Conservation (phyloP, 2,329 filamentous ascomycete species). For the Parascedosporium putredinis region DNA sequence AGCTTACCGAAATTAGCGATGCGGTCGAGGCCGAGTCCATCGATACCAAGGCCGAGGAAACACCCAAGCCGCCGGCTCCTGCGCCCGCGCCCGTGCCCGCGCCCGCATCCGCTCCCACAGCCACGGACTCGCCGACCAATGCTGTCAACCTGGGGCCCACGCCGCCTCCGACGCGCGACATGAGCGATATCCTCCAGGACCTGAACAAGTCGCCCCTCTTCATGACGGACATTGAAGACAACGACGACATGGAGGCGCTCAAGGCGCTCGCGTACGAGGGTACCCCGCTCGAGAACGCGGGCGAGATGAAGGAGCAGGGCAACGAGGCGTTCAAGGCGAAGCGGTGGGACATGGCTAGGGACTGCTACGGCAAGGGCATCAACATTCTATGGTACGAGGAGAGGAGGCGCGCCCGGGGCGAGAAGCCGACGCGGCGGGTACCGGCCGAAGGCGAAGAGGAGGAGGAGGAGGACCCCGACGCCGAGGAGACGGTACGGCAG, state of each 20-base stretch:
- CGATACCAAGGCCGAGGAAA: background rate
- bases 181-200: conserved; percentile 46
- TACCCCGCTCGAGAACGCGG: conserved; percentile 69
- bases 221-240: conserved; percentile 89
- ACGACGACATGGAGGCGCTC: conserved; percentile 74
- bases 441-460: no score
- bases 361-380: conserved; percentile 87
- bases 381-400: conserved; percentile 58
- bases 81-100: conserved; percentile 1
- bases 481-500: conserved; percentile 46
- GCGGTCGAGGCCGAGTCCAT: conserved; percentile 3
- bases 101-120: background rate
- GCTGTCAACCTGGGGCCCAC: conserved; percentile 30
- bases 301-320: conserved; percentile 81
- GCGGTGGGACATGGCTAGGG: conserved; percentile 71
- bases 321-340: conserved; percentile 75
- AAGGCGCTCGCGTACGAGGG: conserved; percentile 90
- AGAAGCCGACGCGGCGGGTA: conserved; percentile 16
- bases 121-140: background rate
- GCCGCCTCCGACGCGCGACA: conserved; percentile 22
- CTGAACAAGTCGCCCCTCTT: conserved; percentile 67
- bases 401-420: conserved; percentile 35
- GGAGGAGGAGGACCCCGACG: conserved; percentile 14
- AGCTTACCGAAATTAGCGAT: conserved; percentile 1
- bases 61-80: background rate